Base-by-base conservation (phyloP, 176 grass and related monocot genomes). In the Panicum miliaceum region DNA sequence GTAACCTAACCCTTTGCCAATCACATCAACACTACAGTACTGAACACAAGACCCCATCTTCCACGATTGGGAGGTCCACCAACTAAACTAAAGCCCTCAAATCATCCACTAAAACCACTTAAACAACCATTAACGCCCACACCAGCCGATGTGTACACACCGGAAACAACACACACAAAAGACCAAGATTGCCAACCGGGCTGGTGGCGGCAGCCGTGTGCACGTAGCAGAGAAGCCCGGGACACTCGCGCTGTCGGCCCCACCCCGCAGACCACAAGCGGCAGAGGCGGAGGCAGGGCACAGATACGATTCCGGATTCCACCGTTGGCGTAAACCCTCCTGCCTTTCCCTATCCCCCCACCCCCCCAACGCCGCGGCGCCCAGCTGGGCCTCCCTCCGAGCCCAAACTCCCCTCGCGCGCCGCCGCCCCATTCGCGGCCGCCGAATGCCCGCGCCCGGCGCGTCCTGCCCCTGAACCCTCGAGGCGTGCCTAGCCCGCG, bases 271-370 rank as follows among this genome's bases (percentile, higher is more conserved):
- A 41, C 62, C 37, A 22, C 58, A 41, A 47, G 43, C 19, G 42
- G 60, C 26, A 51, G 61, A 22, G 11, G 68, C 41, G 68, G 45
- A 53, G 34, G 57, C 19, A 18, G 46, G 70, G 26, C 85, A 53
- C 72, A 70, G 72, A 82, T 77, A 69, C 69, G 78, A 68, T 68
- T 81, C 78, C 47, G 67, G 82, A 89, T 62, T 85, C 82, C 82
- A 38, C 52, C 67, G 73, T 77, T 71, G 76, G 38, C 83, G 83
- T 90, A 90, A 86, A 90, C 83, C 83, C 83, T 69, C 51, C n/a
- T 13, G 38, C 32, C 78, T 38, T 47, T 68, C 82, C 38, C 84
- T 71, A 86, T 73, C 40, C 35, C 76, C 60, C 64, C 4, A 3
- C 25, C 18, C 67, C 36, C 58, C 35, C 7, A 61, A 52, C n/a